These are phyloP conservation scores for Blastobotrys serpentis DNA, from an alignment of 1,139 yeast genomes.

Conservation along the genomic window DNA sequence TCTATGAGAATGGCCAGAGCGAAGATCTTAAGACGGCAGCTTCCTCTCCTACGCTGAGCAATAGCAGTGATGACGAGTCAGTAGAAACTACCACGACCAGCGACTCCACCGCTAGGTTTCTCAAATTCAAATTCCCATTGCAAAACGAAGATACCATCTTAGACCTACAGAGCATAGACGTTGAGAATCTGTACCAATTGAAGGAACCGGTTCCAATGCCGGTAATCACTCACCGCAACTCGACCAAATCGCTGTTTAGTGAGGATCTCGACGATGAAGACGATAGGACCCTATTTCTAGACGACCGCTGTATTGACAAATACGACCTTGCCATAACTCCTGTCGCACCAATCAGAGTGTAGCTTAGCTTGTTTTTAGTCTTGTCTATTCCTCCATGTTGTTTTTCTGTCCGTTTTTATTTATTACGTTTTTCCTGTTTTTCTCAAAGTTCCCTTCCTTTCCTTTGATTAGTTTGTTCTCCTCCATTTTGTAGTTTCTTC, in stretches of 20 bases:
- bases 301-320: background rate
- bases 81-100: background rate
- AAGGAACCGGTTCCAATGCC: background rate
- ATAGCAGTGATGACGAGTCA: background rate
- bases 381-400: conserved; percentile 4
- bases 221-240: background rate
- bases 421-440: too few relatives aligned
- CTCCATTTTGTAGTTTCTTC: conserved; percentile 23
- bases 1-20: conserved; percentile 6
- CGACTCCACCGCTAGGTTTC: conserved; percentile 2
- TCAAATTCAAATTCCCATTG: conserved; percentile 3
- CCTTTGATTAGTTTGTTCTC: conserved; percentile 16
- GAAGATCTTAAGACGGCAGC: background rate
- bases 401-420: too few relatives aligned
- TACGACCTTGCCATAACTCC: conserved; percentile 9
- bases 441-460: conserved; percentile 11
- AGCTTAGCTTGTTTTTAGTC: background rate
- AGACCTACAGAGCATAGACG: background rate
- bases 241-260: conserved; percentile 13
- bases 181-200: background rate
- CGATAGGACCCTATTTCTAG: conserved; percentile 2
- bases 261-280: conserved; percentile 12
- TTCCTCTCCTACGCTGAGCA: background rate
- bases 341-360: background rate
- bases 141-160: conserved; percentile 2